Evolutionary conservation across 257 asterid species (phyloP), one percentile per base, ranked within the genome.

Genomic region (Solanum rostratum): DNA sequence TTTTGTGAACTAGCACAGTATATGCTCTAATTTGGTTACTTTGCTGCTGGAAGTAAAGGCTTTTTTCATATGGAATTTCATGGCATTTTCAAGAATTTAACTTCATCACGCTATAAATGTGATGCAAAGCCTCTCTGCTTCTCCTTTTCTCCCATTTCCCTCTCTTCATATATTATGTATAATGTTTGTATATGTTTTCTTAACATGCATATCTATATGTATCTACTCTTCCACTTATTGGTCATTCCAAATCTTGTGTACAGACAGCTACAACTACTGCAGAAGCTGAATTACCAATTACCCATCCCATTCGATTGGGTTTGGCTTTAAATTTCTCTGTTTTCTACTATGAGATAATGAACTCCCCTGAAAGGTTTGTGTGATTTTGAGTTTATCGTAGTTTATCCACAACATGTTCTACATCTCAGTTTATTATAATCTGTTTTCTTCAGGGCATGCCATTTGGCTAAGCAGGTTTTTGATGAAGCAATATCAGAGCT

Each of bases 231-330:
- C 79, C 27, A 57, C 27, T 24, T 63, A 52, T 43, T 71, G 52
- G 33, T 70, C 33, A 45, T 84, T 33, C 57, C 11, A 20, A 46
- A 85, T 54, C 55, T 50, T 60, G 46, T 60, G 81, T 87, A 85
- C 91, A 95, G 98, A 50, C 88, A 53, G 98, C 98, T 60, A 95
- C 97, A 79, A 88, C 89, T 55, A 71, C 93, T 73, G 97, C 97
- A 54, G 98, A 93, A 85, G 90, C 95, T 73, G 98, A 92, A 83
- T 88, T 95, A 74, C 90, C 97, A 62, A 96, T 98, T 14, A 95
- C 97, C 3, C 98, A 95, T 88, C 98, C 99, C 78, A 94, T 95
- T 85, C 95, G 99, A 53, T 76, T 95, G 97, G 99, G 99, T 11
- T 86, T 95, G 94, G 99, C 98, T 84, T 89, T 95, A 90, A 95